Evolutionary conservation across 768 basidiomycete genomes (phyloP), one percentile per base, ranked within the genome.

Genomic region (Leccinum truebloodii): DNA sequence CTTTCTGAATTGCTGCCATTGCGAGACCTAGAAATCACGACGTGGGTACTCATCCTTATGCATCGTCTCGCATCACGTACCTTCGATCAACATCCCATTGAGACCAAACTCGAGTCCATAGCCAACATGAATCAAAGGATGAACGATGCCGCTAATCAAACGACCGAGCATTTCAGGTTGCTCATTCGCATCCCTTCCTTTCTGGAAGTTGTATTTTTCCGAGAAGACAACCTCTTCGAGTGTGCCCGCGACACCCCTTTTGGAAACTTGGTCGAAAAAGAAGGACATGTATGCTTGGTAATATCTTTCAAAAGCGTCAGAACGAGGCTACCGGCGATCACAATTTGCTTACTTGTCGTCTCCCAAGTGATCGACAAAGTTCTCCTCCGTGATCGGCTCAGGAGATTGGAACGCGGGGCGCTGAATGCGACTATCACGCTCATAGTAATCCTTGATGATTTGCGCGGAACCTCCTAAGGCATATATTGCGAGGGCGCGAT

Each of bases 41-140:
- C 3, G 32, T 41, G 24, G 18, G 10, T 10, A 30, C 44, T 7
- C 26, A 12, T 59, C 16, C n/a, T 2, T 12, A 9, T 16, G 22
- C 22, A 26, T 3, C 6, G 13, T 22, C 30, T 8, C 4, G 35
- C 3, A 18, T 10, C 24, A 35, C 60, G 7, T 16, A 85, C 88
- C 89, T 78, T 90, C 88, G 4, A 80, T 81, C 1, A 86, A 65
- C 68, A 88, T 77, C 1, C 87, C 89, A 14, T 80, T 82, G 39
- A 89, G 53, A 8, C 80, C 80, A 59, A 90, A 88, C 70, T 90
- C 89, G 3, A 77, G 60, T 0, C 87, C 88, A 63, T 84, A 81
- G 3, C 86, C 87, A 9, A 75, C 64, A 65, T 89, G 85, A 50
- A 90, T 89, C 57, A 88, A 50, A 0, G 88, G 80, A 63, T 90